Evolutionary conservation across 2,329 filamentous ascomycete species (phyloP).

Genomic region (Cucurbitaria berberidis): DNA sequence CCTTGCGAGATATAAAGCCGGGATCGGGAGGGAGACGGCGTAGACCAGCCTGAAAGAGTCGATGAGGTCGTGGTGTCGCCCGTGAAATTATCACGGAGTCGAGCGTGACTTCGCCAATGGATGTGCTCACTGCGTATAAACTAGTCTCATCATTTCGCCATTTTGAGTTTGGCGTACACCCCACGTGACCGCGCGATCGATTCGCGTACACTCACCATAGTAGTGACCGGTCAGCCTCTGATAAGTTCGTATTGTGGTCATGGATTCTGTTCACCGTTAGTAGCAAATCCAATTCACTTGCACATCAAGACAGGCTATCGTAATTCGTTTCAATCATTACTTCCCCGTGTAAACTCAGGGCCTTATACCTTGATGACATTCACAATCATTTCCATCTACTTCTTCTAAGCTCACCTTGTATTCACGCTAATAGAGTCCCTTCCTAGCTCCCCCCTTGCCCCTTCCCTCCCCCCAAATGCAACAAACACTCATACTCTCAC

Average conservation of each 20-base stretch:
- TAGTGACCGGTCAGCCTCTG: not conserved
- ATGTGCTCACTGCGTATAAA: too few relatives aligned
- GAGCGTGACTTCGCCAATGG: not conserved
- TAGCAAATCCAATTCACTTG: not conserved
- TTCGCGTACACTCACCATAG: not conserved
- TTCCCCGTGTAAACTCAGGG: not conserved
- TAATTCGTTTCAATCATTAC: not conserved
- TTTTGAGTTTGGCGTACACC: too few relatives aligned
- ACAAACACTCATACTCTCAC: slow-evolving; percentile 83
- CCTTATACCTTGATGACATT: not conserved
- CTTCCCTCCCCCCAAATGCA: slow-evolving; percentile 71
- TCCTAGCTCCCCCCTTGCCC: slow-evolving; percentile 28
- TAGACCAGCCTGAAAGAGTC: slow-evolving; percentile 1
- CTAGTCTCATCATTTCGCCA: too few relatives aligned
- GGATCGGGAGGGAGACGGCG: slow-evolving; percentile 60
- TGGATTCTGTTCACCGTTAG: not conserved
- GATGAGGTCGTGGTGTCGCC: not conserved
- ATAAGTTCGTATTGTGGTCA: not conserved
- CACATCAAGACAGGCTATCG: not conserved
- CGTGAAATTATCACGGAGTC: not conserved
- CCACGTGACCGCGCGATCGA: not conserved
- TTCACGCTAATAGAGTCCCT: slow-evolving; percentile 25
- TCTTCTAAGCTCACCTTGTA: too few relatives aligned
- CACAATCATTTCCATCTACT: not conserved
- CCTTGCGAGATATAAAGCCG: slow-evolving; percentile 72